These are phyloP conservation scores for Orbilia quercus DNA, from an alignment of 2,329 filamentous ascomycete genomes.

Conservation along the genomic window DNA sequence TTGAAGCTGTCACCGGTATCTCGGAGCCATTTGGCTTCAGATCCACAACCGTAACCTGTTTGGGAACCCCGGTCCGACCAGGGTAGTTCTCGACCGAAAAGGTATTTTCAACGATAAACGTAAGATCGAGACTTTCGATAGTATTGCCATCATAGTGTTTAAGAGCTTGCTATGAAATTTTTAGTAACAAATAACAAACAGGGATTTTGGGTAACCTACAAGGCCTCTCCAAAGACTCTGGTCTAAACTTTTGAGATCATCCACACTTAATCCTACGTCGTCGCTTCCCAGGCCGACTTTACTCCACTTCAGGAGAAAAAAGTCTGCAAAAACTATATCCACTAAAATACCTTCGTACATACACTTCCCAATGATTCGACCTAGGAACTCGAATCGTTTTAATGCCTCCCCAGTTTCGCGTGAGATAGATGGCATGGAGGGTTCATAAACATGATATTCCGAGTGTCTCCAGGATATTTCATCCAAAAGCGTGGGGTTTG, in stretches of 20 bases:
- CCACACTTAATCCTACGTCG: slow-evolving; percentile 78
- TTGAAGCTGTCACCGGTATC: slow-evolving; percentile 86
- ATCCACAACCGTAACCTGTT: slow-evolving; percentile 76
- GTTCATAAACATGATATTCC: slow-evolving; percentile 66
- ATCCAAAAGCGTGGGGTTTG: slow-evolving; percentile 82
- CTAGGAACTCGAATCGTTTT: slow-evolving; percentile 86
- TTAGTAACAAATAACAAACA: not conserved
- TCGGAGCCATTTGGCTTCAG: slow-evolving; percentile 81
- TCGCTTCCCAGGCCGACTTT: slow-evolving; percentile 76
- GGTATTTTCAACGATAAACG: slow-evolving; percentile 65
- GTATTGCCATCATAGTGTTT: slow-evolving; percentile 85
- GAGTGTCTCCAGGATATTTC: slow-evolving; percentile 72
- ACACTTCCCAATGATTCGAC: slow-evolving; percentile 93
- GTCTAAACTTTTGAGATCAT: slow-evolving; percentile 92
- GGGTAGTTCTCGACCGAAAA: slow-evolving; percentile 62
- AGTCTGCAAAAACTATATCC: slow-evolving; percentile 90
- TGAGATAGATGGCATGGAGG: slow-evolving; percentile 67
- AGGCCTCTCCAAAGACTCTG: slow-evolving; percentile 90
- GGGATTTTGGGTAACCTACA: slow-evolving; percentile 62
- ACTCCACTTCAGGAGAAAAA: slow-evolving; percentile 96
- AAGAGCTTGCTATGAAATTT: slow-evolving; percentile 65
- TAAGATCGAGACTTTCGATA: slow-evolving; percentile 61
- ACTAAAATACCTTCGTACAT: slow-evolving; percentile 96
- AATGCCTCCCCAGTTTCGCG: slow-evolving; percentile 72
- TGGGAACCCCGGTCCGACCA: slow-evolving; percentile 60